Base-by-base conservation (phyloP, 345 rosid species). In the Draba incana region DNA sequence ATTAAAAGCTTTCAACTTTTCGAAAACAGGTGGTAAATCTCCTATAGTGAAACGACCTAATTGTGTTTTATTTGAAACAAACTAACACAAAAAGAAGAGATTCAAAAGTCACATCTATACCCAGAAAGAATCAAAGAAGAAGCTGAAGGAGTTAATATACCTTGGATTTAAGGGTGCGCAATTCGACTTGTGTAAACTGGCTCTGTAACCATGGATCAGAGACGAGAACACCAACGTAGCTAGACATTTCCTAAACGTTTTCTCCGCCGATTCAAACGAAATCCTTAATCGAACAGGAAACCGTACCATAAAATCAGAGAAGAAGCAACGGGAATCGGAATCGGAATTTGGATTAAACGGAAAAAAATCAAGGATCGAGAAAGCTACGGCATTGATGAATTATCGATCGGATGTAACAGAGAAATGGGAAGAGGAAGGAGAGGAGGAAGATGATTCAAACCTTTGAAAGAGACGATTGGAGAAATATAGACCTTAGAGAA, bases 101-200 rank as follows among this genome's bases (percentile, higher is more conserved):
- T 66, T 69, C 55, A 53, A 8, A 72, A 51, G 44, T 59, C 66
- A 72, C 7, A 20, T 39, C 8, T 35, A 64, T 59, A 55, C 28
- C 9, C 38, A 35, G 38, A 46, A 47, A 35, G 38, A 46, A 47
- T 55, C 43, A 59, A 44, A 24, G 23, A 11, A 20, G 20, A 20
- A 20, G 20, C 20, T 20, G 20, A 20, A 20, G 20, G 20, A 0
- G 20, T 20, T 20, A 20, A 20, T 20, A 69, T 63, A 90, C 98
- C 92, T 85, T 86, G 54, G 99, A 88, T 81, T 95, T 95, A 47
- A 95, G 97, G 45, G 93, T 83, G 10, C 98, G 98, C 13, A 92
- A 81, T 78, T 95, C 96, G n/a, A 95, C 99, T 81, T 94, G 99
- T 54, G 99, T 94, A 87, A 94, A 94, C 75, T 94, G 97, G 78